Conservation (phyloP, 2,329 filamentous ascomycete genomes). For the Colletotrichum sp. region DNA sequence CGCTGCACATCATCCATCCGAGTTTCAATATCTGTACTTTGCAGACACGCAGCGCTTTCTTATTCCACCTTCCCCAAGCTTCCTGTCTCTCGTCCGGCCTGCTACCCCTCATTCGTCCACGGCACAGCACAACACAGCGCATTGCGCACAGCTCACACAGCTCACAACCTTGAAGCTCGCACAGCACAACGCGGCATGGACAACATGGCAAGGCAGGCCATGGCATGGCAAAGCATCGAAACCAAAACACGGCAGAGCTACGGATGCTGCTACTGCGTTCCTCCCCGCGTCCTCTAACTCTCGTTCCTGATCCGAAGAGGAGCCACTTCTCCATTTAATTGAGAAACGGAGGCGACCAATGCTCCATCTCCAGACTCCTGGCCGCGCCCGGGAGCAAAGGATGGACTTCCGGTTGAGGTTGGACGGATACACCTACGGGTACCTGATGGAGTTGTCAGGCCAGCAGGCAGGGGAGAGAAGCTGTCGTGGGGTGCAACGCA, state of each 20-base stretch:
- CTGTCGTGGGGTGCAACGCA: conserved; percentile 15
- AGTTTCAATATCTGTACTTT: conserved; percentile 7
- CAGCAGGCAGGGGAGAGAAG: background rate
- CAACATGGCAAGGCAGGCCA: background rate
- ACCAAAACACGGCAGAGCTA: conserved; percentile 9
- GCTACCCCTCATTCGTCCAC: conserved; percentile 5
- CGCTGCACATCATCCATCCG: background rate
- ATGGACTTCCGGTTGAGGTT: background rate
- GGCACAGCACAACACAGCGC: background rate
- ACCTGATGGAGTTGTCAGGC: conserved; percentile 2
- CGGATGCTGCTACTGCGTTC: background rate
- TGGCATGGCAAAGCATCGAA: background rate
- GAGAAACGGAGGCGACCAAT: conserved; percentile 6
- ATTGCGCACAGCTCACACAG: conserved; percentile 14
- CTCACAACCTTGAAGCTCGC: conserved; percentile 1
- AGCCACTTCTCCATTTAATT: conserved; percentile 9
- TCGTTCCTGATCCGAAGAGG: conserved; percentile 1
- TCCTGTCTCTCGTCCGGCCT: background rate
- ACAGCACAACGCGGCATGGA: background rate
- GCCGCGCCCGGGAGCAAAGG: background rate
- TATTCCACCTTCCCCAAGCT: background rate
- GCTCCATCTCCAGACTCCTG: background rate
- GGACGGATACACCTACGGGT: background rate
- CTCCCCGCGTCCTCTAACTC: conserved; percentile 1
- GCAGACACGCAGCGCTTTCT: background rate